Evolutionary conservation across 1,284 basidiomycete species (phyloP).

Genomic region (Cystobasidium pallidum): DNA sequence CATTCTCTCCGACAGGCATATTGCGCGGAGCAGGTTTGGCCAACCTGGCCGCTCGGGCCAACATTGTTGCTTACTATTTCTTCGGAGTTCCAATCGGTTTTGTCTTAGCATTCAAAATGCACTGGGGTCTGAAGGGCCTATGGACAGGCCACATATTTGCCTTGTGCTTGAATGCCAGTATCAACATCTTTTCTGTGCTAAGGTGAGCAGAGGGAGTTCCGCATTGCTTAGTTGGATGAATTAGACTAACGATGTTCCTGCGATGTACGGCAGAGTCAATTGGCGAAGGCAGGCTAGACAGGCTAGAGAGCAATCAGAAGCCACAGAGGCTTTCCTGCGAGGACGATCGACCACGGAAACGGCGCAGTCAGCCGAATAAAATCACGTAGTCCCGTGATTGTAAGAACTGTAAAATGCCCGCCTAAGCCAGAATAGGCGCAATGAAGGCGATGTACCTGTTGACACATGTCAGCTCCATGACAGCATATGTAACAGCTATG

Average conservation of each 20-base stretch:
- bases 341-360: not conserved
- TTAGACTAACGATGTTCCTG: not conserved
- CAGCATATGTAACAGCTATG: not conserved
- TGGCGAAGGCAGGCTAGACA: slow-evolving; percentile 21
- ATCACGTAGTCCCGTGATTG: not conserved
- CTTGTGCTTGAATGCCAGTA: slow-evolving; percentile 70
- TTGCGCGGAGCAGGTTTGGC: slow-evolving; percentile 64
- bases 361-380: not conserved
- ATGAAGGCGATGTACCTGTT: slow-evolving; percentile 18
- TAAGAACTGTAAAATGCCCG: not conserved
- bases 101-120: slow-evolving; percentile 65
- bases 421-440: no score
- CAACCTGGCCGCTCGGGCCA: slow-evolving; percentile 72
- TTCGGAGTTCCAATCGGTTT: slow-evolving; percentile 72
- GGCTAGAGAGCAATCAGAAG: slow-evolving; percentile 35
- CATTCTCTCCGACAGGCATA: slow-evolving; percentile 26
- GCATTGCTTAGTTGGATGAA: not conserved
- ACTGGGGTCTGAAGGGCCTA: slow-evolving; percentile 60
- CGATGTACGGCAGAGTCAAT: slow-evolving; percentile 19
- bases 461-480: not conserved
- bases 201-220: slow-evolving; percentile 14
- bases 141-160: slow-evolving; percentile 77
- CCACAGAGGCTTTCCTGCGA: slow-evolving; percentile 35
- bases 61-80: slow-evolving; percentile 74
- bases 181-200: slow-evolving; percentile 66